A percentile compares a stretch with the other conserved stretches of the same genome.
Conservation (phyloP, 352 stramenopile species). For the Globisporangium paroecandrum region DNA sequence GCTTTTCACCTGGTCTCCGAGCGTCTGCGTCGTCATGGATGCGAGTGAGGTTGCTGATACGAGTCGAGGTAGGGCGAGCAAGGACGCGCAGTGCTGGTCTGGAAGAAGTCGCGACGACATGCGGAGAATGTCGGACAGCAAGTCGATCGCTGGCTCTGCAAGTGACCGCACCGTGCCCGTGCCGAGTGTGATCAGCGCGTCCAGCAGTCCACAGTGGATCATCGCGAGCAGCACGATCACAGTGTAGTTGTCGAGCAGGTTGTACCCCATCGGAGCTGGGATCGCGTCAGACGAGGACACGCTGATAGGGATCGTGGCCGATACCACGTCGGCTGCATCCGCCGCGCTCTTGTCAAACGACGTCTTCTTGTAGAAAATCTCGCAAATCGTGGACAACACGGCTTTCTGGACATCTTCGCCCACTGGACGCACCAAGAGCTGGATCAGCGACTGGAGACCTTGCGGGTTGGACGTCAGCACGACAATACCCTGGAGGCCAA, state of each 20-base stretch:
- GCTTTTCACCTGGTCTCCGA: constrained; percentile 70
- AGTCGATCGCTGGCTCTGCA: constrained; percentile 79
- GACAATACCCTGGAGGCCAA: constrained; percentile 56
- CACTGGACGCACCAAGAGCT: constrained; percentile 83
- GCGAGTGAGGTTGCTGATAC: constrained; percentile 79
- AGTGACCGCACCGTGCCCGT: constrained; percentile 68
- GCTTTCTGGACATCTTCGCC: constrained; percentile 88
- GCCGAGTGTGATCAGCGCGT: constrained; percentile 80
- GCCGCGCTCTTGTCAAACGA: constrained; percentile 67
- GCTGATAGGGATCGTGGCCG: constrained; percentile 61
- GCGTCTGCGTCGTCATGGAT: constrained; percentile 61
- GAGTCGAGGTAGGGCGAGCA: constrained; percentile 73
- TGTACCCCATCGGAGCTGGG: constrained; percentile 61
- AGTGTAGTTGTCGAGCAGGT: constrained; percentile 87
- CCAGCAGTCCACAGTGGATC: constrained; percentile 81
- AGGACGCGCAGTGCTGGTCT: constrained; percentile 77
- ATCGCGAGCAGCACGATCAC: constrained; percentile 83
- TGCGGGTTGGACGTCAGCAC: constrained; percentile 86
- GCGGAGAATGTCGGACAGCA: constrained; percentile 78
- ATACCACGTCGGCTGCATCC: constrained; percentile 30
- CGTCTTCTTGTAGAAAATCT: constrained; percentile 88
- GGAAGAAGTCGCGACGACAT: constrained; percentile 82
- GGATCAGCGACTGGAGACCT: constrained; percentile 80
- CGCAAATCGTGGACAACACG: constrained; percentile 84
- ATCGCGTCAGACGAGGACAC: constrained; percentile 66